Evolutionary conservation across 2,329 filamentous ascomycete genomes (phyloP).

Genomic region (Samsoniella hepiali): DNA sequence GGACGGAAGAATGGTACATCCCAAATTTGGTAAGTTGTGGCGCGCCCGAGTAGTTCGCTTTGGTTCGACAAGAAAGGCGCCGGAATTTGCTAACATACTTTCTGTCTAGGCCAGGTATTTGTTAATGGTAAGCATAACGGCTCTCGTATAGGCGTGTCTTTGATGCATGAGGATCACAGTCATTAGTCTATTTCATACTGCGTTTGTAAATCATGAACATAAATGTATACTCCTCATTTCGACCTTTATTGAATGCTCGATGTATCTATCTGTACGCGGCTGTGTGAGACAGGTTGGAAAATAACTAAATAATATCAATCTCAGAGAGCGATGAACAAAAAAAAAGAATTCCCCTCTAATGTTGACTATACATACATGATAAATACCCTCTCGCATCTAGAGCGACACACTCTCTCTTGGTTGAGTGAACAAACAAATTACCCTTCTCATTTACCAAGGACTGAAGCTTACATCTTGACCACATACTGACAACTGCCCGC

Average conservation of each 20-base stretch:
- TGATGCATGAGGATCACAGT: not conserved
- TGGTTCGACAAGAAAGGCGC: too few species aligned
- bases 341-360: not conserved
- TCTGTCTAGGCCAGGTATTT: not conserved
- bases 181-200: not conserved
- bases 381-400: not conserved
- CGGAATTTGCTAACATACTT: not conserved
- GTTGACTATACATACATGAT: not conserved
- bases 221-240: not conserved
- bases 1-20: conserved; percentile 10
- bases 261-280: too few species aligned
- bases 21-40: not conserved
- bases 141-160: conserved; percentile 4
- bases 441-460: not conserved
- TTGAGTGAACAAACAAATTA: not conserved
- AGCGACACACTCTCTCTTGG: not conserved
- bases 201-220: not conserved
- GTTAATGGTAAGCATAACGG: conserved; percentile 2
- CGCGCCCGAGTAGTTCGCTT: not conserved
- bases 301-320: too few species aligned
- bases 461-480: not conserved
- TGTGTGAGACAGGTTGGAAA: too few species aligned
- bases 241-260: not conserved
- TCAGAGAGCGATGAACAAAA: too few species aligned
- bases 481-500: not conserved